Conservation (phyloP, 345 rosid genomes). For the Pistacia integerrima region DNA sequence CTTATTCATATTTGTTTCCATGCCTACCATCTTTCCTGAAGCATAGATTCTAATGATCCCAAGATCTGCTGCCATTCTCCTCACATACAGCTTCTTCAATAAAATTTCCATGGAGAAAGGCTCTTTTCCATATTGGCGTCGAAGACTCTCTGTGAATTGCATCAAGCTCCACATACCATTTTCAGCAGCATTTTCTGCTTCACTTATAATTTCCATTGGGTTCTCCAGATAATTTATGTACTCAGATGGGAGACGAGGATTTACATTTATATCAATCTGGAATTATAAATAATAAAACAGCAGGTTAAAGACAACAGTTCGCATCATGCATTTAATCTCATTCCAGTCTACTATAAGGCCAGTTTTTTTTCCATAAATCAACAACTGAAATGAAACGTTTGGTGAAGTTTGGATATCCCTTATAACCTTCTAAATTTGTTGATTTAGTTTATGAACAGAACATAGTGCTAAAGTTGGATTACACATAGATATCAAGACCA, state of each 20-base stretch:
- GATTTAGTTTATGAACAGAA: not conserved
- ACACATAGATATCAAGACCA: not conserved
- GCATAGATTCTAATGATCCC: slow-evolving; percentile 77
- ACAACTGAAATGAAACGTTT: not conserved
- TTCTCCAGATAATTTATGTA: slow-evolving; percentile 86
- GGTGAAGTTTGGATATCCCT: not conserved
- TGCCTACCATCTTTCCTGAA: slow-evolving; percentile 84
- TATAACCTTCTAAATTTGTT: not conserved
- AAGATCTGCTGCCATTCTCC: slow-evolving; percentile 98
- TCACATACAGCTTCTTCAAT: slow-evolving; percentile 83
- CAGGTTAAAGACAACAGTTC: slow-evolving; percentile 18
- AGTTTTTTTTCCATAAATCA: not conserved
- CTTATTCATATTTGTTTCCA: slow-evolving; percentile 81
- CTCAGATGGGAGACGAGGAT: slow-evolving; percentile 81
- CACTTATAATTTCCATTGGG: slow-evolving; percentile 78
- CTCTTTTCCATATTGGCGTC: slow-evolving; percentile 87
- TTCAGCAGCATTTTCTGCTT: slow-evolving; percentile 89
- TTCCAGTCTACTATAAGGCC: not conserved
- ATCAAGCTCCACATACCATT: slow-evolving; percentile 76
- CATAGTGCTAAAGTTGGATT: not conserved
- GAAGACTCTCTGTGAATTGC: slow-evolving; percentile 87
- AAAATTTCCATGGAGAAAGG: slow-evolving; percentile 87
- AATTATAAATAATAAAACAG: slow-evolving; percentile 24
- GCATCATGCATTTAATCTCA: slow-evolving; percentile 6
- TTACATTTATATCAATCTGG: slow-evolving; percentile 82